These are phyloP conservation scores for Metschnikowia corniflorae DNA, from an alignment of 805 yeast genomes.

Conservation along the genomic window DNA sequence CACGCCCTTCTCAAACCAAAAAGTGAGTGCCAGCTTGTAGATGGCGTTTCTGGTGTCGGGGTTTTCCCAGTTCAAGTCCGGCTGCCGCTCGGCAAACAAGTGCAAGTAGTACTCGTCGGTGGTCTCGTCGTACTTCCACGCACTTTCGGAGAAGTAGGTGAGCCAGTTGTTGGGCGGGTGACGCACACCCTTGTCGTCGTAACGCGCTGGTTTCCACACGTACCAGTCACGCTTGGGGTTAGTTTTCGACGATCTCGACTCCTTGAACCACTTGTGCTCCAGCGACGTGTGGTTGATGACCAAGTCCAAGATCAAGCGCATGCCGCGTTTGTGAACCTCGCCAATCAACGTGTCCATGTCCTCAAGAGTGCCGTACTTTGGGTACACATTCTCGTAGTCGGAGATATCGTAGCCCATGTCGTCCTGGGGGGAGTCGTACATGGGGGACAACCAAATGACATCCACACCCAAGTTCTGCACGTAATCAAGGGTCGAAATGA, in stretches of 20 bases:
- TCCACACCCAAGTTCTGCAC: constrained; percentile 48
- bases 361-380: constrained; percentile 51
- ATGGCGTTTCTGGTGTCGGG: constrained; percentile 36
- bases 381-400: constrained; percentile 50
- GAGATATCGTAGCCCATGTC: constrained; percentile 64
- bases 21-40: constrained; percentile 45
- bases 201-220: constrained; percentile 51
- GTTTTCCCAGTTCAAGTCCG: constrained; percentile 63
- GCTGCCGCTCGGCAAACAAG: constrained; percentile 52
- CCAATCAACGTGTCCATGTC: constrained; percentile 48
- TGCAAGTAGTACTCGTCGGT: constrained; percentile 55
- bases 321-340: constrained; percentile 46
- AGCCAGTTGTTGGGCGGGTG: constrained; percentile 58
- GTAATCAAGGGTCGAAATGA: constrained; percentile 49
- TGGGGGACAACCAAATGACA: constrained; percentile 56
- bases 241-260: constrained; percentile 46
- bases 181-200: constrained; percentile 46
- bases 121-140: constrained; percentile 54
- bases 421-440: constrained; percentile 55
- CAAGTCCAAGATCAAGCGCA: constrained; percentile 52
- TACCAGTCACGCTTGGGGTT: constrained; percentile 62
- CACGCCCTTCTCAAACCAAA: constrained; percentile 54
- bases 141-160: constrained; percentile 50
- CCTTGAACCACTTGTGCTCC: constrained; percentile 57
- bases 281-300: constrained; percentile 58